Percentiles rank a stretch among this genome's conserved stretches.
These are phyloP conservation scores for Tricholoma furcatifolium DNA, from an alignment of 768 basidiomycete species.

Conservation along the genomic window DNA sequence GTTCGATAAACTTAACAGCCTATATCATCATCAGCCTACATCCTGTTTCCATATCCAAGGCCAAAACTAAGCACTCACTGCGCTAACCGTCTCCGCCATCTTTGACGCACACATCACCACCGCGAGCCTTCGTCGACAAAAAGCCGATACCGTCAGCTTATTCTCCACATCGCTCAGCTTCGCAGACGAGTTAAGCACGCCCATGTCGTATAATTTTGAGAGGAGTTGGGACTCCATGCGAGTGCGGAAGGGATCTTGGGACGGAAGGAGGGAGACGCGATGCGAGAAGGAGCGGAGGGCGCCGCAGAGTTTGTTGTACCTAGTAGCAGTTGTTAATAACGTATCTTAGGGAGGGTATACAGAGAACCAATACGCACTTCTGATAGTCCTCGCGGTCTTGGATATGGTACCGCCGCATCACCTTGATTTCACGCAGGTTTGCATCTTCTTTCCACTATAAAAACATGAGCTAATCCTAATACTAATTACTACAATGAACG, in stretches of 20 bases:
- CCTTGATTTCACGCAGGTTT: constrained; percentile 84
- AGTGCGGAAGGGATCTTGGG: constrained; percentile 84
- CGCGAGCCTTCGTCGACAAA: constrained; percentile 88
- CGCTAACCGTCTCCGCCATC: constrained; percentile 95
- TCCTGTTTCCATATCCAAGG: too few species aligned
- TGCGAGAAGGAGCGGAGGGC: constrained; percentile 83
- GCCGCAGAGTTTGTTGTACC: constrained; percentile 95
- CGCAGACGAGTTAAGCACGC: constrained; percentile 80
- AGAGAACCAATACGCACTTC: constrained; percentile 49
- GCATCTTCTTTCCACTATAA: constrained; percentile 95
- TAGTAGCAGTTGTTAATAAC: constrained; percentile 22
- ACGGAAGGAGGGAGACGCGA: constrained; percentile 81
- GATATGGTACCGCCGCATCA: constrained; percentile 94
- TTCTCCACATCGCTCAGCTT: constrained; percentile 96
- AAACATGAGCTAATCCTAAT: constrained; percentile 6
- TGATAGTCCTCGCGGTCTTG: constrained; percentile 94
- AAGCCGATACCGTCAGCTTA: constrained; percentile 93
- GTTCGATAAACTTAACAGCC: constrained; percentile 97
- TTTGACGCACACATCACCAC: constrained; percentile 91
- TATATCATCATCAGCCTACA: constrained; percentile 25
- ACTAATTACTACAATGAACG: too few species aligned
- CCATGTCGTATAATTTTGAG: constrained; percentile 96
- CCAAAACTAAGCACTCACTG: too few species aligned
- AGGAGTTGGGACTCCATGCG: constrained; percentile 86
- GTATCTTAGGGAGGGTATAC: neutral